Evolutionary conservation across 768 basidiomycete genomes (phyloP).

Genomic region (Tricholoma sp.): DNA sequence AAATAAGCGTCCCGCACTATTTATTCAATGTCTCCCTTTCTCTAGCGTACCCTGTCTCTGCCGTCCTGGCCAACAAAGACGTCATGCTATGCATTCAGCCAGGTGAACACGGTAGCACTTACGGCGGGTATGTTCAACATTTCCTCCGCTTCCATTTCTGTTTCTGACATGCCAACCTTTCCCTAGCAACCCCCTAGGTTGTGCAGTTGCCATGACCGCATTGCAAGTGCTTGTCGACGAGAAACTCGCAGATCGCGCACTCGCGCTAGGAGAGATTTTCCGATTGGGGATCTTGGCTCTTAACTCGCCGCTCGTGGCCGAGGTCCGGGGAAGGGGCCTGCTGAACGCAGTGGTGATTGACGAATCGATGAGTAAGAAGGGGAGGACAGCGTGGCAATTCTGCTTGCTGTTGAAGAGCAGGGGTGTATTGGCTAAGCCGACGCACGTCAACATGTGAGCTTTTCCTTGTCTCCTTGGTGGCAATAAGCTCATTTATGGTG

Average conservation of each 20-base stretch:
- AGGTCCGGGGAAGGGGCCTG: conserved; percentile 82
- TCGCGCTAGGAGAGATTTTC: conserved; percentile 77
- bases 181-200: conserved; percentile 84
- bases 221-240: conserved; percentile 90
- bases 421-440: conserved; percentile 93
- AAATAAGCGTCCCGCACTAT: not conserved
- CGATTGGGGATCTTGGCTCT: conserved; percentile 55
- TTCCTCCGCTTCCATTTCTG: not conserved
- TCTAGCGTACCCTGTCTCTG: conserved; percentile 92
- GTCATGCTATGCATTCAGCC: conserved; percentile 93
- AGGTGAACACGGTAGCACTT: conserved; percentile 95
- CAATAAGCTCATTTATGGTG: not conserved
- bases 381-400: conserved; percentile 91
- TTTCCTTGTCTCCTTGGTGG: not conserved
- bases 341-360: conserved; percentile 94
- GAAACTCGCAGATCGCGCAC: conserved; percentile 76
- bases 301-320: conserved; percentile 65
- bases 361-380: conserved; percentile 69
- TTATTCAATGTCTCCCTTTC: not conserved
- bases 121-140: conserved; percentile 70
- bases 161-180: conserved; percentile 1
- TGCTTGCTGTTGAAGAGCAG: conserved; percentile 89
- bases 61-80: conserved; percentile 86
- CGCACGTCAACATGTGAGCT: conserved; percentile 88
- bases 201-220: conserved; percentile 93